phyloP scores from a whole-genome alignment of 2,329 filamentous ascomycete genomes.

The Aspergillus proliferans region DNA sequence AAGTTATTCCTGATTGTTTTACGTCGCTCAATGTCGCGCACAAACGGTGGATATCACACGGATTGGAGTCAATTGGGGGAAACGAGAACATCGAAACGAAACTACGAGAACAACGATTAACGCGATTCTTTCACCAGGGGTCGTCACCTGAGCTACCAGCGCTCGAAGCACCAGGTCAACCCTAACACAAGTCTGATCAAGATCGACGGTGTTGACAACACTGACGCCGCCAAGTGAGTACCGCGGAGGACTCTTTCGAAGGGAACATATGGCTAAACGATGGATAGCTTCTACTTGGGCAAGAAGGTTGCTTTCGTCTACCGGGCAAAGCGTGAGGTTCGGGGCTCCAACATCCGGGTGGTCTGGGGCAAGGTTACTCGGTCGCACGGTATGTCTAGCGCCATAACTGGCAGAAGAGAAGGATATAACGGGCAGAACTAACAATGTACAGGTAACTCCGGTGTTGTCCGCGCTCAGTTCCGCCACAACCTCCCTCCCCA shows the following conservation, averaged over 20 bases:
- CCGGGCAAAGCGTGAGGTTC: constrained; percentile 87
- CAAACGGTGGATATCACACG: constrained; percentile 9
- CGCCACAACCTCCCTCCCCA: constrained; percentile 89
- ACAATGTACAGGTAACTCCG: constrained; percentile 71
- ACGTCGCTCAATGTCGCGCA: constrained; percentile 10
- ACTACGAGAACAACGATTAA: constrained; percentile 26
- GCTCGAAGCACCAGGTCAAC: constrained; percentile 86
- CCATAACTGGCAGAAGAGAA: neutral
- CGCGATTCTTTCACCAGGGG: constrained; percentile 56
- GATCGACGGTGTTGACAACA: constrained; percentile 95
- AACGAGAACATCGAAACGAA: neutral
- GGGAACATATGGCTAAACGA: constrained; percentile 11
- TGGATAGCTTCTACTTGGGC: constrained; percentile 77
- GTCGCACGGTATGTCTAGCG: constrained; percentile 68
- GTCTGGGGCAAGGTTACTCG: constrained; percentile 99
- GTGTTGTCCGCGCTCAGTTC: constrained; percentile 97
- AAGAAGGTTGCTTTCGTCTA: constrained; percentile 99
- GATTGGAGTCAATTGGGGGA: constrained; percentile 1
- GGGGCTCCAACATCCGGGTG: constrained; percentile 96
- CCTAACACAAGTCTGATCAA: constrained; percentile 91
- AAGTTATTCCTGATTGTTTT: constrained; percentile 45
- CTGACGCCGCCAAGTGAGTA: constrained; percentile 73
- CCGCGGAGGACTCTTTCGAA: neutral
- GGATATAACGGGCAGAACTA: constrained; percentile 1
- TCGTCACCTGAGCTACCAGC: constrained; percentile 97